Conservation (phyloP, 2,329 filamentous ascomycete genomes). For the Ophiosphaerella narmari region DNA sequence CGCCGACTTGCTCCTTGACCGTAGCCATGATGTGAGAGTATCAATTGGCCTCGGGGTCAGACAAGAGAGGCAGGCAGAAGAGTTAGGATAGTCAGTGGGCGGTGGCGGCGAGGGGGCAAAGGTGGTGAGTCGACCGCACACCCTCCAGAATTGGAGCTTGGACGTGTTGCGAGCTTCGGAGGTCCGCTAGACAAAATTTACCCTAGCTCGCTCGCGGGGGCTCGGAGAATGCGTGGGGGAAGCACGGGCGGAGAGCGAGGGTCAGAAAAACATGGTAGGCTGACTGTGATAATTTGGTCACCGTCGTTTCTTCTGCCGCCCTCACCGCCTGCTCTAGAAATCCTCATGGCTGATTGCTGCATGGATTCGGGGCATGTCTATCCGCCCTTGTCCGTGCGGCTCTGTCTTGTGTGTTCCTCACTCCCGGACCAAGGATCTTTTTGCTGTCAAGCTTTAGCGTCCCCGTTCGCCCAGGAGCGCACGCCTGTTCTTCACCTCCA, state of each 20-base stretch:
- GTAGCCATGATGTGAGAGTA: conserved; percentile 43
- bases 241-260: conserved; percentile 15
- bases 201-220: conserved; percentile 23
- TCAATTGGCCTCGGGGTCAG: conserved; percentile 34
- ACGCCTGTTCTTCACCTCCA: neutral
- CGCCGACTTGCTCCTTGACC: conserved; percentile 71
- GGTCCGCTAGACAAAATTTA: conserved; percentile 31
- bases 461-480: conserved; percentile 17
- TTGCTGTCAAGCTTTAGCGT: conserved; percentile 21
- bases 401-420: conserved; percentile 5
- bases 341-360: conserved; percentile 14
- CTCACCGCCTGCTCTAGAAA: conserved; percentile 14
- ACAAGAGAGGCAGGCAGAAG: conserved; percentile 13
- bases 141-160: conserved; percentile 23
- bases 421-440: conserved; percentile 20
- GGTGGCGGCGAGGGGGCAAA: conserved; percentile 14
- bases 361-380: conserved; percentile 4
- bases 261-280: conserved; percentile 3
- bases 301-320: conserved; percentile 7
- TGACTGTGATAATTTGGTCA: conserved; percentile 4
- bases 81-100: neutral
- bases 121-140: conserved; percentile 28
- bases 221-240: conserved; percentile 40
- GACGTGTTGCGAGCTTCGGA: conserved; percentile 29
- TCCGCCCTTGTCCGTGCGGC: conserved; percentile 22